These are phyloP conservation scores for Geotrichum phurueaensis DNA, from an alignment of 1,139 yeast species.

Conservation along the genomic window DNA sequence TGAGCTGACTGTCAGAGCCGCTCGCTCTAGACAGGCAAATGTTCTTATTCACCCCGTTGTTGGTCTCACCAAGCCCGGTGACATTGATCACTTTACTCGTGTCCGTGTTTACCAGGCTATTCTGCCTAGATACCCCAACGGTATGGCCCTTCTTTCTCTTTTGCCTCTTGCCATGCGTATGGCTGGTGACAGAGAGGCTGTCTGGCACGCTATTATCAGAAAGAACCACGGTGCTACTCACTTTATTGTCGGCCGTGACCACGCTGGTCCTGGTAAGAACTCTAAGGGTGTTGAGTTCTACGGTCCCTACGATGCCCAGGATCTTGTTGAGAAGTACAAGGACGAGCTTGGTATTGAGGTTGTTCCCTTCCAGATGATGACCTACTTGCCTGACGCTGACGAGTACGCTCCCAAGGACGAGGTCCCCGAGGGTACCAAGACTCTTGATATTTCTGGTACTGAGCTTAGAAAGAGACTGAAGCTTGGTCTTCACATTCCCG, in stretches of 20 bases:
- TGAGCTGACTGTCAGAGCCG: conserved; percentile 93
- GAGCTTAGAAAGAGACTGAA: conserved; percentile 83
- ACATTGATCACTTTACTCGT: conserved; percentile 94
- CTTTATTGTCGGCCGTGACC: conserved; percentile 96
- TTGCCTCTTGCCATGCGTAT: conserved; percentile 96
- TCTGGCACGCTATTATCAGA: conserved; percentile 96
- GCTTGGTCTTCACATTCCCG: conserved; percentile 85
- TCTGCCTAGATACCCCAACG: conserved; percentile 86
- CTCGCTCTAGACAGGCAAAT: conserved; percentile 68
- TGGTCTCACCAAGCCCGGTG: conserved; percentile 95
- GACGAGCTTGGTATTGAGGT: conserved; percentile 81
- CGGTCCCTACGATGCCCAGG: conserved; percentile 97
- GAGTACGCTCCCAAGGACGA: conserved; percentile 94
- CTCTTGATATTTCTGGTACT: conserved; percentile 91
- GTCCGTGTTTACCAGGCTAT: conserved; percentile 92
- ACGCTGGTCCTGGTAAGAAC: conserved; percentile 95
- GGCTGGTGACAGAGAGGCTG: conserved; percentile 98
- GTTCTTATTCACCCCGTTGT: conserved; percentile 94
- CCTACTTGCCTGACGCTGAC: conserved; percentile 91
- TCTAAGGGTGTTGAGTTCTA: conserved; percentile 91
- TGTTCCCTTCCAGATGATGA: conserved; percentile 95
- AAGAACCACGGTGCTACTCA: conserved; percentile 96
- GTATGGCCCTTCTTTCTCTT: conserved; percentile 82
- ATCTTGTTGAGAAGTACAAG: conserved; percentile 65
- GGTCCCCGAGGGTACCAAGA: conserved; percentile 71